These are phyloP conservation scores for Pythium plurisporium DNA, from an alignment of 352 stramenopile genomes.

Conservation along the genomic window DNA sequence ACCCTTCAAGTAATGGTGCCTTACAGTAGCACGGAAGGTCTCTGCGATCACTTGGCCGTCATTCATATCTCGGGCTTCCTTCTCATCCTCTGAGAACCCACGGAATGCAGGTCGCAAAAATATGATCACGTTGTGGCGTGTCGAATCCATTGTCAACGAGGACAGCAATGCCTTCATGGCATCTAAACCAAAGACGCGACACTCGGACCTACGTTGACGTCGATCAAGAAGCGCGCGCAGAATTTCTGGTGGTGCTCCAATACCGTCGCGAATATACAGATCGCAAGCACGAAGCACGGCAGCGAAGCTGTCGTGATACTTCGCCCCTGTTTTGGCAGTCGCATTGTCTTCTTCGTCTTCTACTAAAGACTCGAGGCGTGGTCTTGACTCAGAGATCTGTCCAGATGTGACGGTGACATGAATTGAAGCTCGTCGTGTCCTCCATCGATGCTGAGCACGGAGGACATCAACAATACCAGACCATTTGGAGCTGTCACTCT, in stretches of 20 bases:
- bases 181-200: conserved; percentile 71
- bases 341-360: conserved; percentile 21
- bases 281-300: conserved; percentile 85
- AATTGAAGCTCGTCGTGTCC: conserved; percentile 49
- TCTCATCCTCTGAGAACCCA: conserved; percentile 83
- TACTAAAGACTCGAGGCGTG: conserved; percentile 20
- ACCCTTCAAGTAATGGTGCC: conserved; percentile 85
- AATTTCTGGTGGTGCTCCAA: conserved; percentile 76
- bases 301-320: conserved; percentile 57
- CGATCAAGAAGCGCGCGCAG: conserved; percentile 65
- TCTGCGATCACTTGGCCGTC: conserved; percentile 72
- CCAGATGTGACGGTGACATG: conserved; percentile 1
- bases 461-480: conserved; percentile 81
- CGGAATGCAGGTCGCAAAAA: conserved; percentile 82
- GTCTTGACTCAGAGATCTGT: background rate
- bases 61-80: conserved; percentile 72
- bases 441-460: conserved; percentile 67
- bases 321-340: conserved; percentile 28
- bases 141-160: conserved; percentile 69
- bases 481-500: conserved; percentile 82
- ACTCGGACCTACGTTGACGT: conserved; percentile 67
- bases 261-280: conserved; percentile 81
- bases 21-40: conserved; percentile 79
- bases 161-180: conserved; percentile 76
- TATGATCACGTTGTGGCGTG: conserved; percentile 69